Base-by-base conservation (phyloP, 1,139 yeast species). In the Geotrichum siamense region DNA sequence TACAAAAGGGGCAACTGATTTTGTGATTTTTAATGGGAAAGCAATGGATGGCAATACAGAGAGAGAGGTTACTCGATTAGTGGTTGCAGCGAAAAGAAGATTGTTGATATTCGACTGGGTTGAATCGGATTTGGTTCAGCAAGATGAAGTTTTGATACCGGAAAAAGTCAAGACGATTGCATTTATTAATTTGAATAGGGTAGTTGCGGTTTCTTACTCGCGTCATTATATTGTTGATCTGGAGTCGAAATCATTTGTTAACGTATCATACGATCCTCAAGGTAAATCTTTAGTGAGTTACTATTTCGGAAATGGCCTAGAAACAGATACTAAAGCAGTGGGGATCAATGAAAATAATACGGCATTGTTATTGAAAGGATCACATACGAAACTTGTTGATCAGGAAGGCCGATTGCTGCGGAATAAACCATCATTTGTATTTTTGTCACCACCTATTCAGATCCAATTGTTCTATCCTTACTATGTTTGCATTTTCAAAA, bases 81-180 rank as follows among this genome's bases (percentile, higher is more conserved):
- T 63, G 8, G 61, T 67, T 26, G 64, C 61, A 2, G 58, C 65
- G 40, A 51, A 63, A 45, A 51, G 68, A 33, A 59, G 56, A 35
- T 49, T 70, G 22, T 53, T 61, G 4, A 54, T 67, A 15, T 62
- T 64, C 50, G 61, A 63, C 41, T 69, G 72, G 72, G 50, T 56
- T 38, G 65, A 63, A 43, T 48, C 59, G 10, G 66, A 63, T 43
- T 59, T 60, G 31, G 48, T 47, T 10, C 55, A 55, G 20, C 53
- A 51, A 28, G 55, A 54, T 21, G 71, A 67, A 39, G 59, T 65
- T 34, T 53, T 54, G 21, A 44, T 68, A 16, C 60, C 61, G 10
- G 73, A 69, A 42, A 55, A 61, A 28, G 58, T 67, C 17, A 57
- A 59, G 37, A 49, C 59, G 9, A 30, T 68, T 12, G 61, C 62